These are phyloP conservation scores for Metschnikowia cerradonensis DNA, from an alignment of 805 yeast species.

Conservation along the genomic window DNA sequence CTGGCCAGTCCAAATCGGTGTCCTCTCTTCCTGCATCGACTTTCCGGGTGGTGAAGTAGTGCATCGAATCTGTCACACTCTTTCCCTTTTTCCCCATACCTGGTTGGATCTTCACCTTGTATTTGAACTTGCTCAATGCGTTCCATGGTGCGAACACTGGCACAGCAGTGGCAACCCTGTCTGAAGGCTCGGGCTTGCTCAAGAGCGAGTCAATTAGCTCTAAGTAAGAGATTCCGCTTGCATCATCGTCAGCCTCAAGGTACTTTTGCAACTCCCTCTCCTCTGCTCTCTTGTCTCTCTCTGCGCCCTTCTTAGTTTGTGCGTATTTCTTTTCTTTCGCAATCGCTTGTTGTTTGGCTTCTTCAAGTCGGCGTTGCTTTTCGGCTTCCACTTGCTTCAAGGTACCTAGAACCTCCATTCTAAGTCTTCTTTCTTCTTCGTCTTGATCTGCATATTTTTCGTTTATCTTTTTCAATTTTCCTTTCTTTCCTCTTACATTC, in stretches of 20 bases:
- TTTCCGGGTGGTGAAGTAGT: constrained; percentile 49
- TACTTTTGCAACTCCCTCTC: constrained; percentile 42
- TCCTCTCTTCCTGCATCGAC: constrained; percentile 43
- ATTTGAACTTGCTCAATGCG: constrained; percentile 66
- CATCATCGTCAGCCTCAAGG: constrained; percentile 33
- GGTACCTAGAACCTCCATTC: constrained; percentile 84
- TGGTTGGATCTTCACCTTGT: constrained; percentile 80
- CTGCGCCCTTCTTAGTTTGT: constrained; percentile 33
- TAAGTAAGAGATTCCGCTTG: constrained; percentile 32
- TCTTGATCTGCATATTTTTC: constrained; percentile 88
- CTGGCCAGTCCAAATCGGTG: constrained; percentile 64
- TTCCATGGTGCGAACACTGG: constrained; percentile 95
- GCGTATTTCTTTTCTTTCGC: constrained; percentile 24
- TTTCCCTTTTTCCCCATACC: constrained; percentile 85
- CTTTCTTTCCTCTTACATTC: constrained; percentile 72
- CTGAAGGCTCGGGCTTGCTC: constrained; percentile 44
- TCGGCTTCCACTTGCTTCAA: constrained; percentile 50
- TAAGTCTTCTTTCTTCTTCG: constrained; percentile 71
- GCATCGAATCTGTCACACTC: constrained; percentile 64
- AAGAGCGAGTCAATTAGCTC: constrained; percentile 45
- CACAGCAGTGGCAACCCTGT: constrained; percentile 57
- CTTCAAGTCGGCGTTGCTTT: constrained; percentile 19
- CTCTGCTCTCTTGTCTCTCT: constrained; percentile 44
- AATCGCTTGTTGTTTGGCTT: constrained; percentile 15
- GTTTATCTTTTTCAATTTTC: constrained; percentile 76